Percentiles rank a stretch among this genome's conserved stretches.
phyloP scores from a whole-genome alignment of 768 basidiomycete genomes.

The Tricholoma bakamatsutake region DNA sequence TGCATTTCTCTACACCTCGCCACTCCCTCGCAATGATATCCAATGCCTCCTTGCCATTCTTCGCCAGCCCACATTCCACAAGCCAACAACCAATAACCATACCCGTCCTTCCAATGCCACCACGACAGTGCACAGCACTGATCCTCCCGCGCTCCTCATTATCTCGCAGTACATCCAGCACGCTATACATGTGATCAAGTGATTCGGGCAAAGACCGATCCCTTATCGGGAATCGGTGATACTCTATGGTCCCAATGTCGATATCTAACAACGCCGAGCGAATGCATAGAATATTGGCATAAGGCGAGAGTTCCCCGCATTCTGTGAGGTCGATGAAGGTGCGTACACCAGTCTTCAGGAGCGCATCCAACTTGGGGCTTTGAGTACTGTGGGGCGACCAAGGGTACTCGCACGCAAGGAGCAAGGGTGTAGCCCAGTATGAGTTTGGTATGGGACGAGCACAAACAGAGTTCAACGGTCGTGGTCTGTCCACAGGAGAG shows the following conservation, averaged over 20 bases:
- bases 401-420: constrained; percentile 80
- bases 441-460: constrained; percentile 75
- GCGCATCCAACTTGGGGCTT: constrained; percentile 66
- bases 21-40: constrained; percentile 61
- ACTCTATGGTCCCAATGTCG: constrained; percentile 51
- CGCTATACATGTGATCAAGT: constrained; percentile 48
- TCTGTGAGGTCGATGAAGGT: constrained; percentile 87
- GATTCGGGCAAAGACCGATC: constrained; percentile 65
- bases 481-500: constrained; percentile 12
- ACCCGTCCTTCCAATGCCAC: constrained; percentile 72
- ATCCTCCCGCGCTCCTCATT: constrained; percentile 54
- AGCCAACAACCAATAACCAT: constrained; percentile 68
- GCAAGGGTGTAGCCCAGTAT: constrained; percentile 71
- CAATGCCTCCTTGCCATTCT: constrained; percentile 60
- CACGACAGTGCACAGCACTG: constrained; percentile 73
- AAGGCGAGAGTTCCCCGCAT: constrained; percentile 66
- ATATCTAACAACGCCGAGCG: constrained; percentile 54
- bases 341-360: constrained; percentile 66
- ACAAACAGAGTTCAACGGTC: constrained; percentile 17
- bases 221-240: constrained; percentile 74
- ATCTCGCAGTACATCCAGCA: constrained; percentile 54
- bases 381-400: constrained; percentile 56
- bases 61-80: constrained; percentile 57
- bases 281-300: constrained; percentile 45
- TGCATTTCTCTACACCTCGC: constrained; percentile 74